Evolutionary conservation across 257 asterid species (phyloP), one percentile per base, ranked within the genome.

Genomic region (Salvia rosmarinus): DNA sequence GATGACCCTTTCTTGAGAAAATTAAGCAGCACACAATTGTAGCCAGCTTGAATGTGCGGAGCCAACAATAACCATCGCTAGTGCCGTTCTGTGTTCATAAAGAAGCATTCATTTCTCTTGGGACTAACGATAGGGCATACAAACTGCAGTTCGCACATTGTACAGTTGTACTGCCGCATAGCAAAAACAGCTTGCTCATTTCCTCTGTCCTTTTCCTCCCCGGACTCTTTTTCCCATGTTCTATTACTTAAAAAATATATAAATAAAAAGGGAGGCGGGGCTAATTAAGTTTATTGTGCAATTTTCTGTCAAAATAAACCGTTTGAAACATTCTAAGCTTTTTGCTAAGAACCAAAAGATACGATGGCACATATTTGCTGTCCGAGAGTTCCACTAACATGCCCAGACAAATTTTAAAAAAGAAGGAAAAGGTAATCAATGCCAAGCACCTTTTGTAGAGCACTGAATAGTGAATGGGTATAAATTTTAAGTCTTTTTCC

Each of bases 371-470:
- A 58, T 74, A 32, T 62, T 67, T 67, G 81, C 75, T 81, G 82
- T 73, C 80, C 81, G 11, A 67, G 17, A 67, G 75, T 52, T 56
- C 88, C 88, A 83, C 85, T 76, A 66, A 67, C 77, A 44, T 5
- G 43, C 79, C 57, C 23, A 23, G 84, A 83, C 82, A 63, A 72
- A 64, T 23, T 23, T 21, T 0, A 43, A 43, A 25, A n/a, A 25
- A 7, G 39, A 51, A 11, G 56, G 21, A 79, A 79, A 43, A 46
- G 60, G 73, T 61, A 68, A 63, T 78, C 78, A 67, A 71, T 52
- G 5, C 57, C 64, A 4, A 44, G 60, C 75, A 71, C 82, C 82
- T 49, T 71, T 65, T 77, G 58, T 71, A 47, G 71, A 70, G 71
- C 67, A 75, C 74, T 63, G 55, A 63, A 56, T 58, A 39, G 44